Evolutionary conservation across 2,329 filamentous ascomycete genomes (phyloP).

Genomic region (Falciphora oryzae): DNA sequence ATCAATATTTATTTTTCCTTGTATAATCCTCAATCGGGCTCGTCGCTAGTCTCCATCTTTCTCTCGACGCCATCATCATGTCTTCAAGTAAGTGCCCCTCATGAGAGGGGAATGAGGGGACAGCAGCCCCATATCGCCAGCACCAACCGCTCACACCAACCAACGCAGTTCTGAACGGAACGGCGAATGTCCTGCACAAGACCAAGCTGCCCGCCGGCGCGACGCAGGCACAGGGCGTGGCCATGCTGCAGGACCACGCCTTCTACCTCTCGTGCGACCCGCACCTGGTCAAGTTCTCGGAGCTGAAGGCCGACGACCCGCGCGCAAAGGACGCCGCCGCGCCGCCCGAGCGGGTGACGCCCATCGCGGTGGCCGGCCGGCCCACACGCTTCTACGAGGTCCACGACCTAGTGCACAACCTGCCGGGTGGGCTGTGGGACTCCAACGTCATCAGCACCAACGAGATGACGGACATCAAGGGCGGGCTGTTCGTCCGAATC

Average conservation of each 20-base stretch:
- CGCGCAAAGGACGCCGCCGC: slow-evolving; percentile 18
- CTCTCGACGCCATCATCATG: too few species aligned
- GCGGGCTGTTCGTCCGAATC: slow-evolving; percentile 46
- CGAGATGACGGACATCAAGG: slow-evolving; percentile 45
- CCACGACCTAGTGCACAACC: slow-evolving; percentile 43
- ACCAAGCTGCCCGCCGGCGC: slow-evolving; percentile 35
- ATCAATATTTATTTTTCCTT: too few species aligned
- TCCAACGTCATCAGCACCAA: slow-evolving; percentile 47
- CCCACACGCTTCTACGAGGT: slow-evolving; percentile 39
- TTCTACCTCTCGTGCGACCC: slow-evolving; percentile 49
- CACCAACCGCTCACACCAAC: too few species aligned
- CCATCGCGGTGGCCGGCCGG: slow-evolving; percentile 20
- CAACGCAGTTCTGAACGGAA: slow-evolving; percentile 35
- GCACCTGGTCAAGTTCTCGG: slow-evolving; percentile 39
- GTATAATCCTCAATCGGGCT: too few species aligned
- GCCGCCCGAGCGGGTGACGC: slow-evolving; percentile 23
- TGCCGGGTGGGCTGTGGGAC: slow-evolving; percentile 51
- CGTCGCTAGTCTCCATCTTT: too few species aligned
- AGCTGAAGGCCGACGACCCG: slow-evolving; percentile 22
- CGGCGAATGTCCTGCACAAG: slow-evolving; percentile 35
- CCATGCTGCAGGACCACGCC: slow-evolving; percentile 46
- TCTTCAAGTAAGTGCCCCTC: too few species aligned
- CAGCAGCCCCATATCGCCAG: too few species aligned
- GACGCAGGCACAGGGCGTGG: slow-evolving; percentile 31
- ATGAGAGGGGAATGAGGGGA: too few species aligned